phyloP scores from a whole-genome alignment of 768 basidiomycete species.

The Mycena vitilis region DNA sequence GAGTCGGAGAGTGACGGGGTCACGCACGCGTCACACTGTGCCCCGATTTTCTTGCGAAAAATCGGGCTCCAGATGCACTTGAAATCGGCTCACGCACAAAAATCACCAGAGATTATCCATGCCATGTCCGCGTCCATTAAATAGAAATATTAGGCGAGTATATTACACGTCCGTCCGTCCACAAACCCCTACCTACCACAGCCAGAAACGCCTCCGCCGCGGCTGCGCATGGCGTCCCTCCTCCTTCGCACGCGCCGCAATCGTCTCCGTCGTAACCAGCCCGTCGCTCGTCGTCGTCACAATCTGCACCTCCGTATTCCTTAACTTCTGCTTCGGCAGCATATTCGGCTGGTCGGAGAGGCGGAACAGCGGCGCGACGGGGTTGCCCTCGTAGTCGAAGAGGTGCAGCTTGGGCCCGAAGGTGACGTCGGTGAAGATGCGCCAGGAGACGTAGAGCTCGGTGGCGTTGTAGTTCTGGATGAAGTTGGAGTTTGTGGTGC shows the following conservation, averaged over 20 bases:
- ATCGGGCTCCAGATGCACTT: no score
- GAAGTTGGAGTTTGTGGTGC: constrained; percentile 72
- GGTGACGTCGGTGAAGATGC: constrained; percentile 63
- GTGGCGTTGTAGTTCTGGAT: constrained; percentile 75
- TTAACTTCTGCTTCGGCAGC: constrained; percentile 68
- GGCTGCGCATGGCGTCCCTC: constrained; percentile 6
- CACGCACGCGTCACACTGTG: no score
- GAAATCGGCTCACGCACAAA: no score
- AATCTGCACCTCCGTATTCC: constrained; percentile 49
- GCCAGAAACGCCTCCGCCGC: constrained; percentile 15
- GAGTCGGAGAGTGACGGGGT: no score
- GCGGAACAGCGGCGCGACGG: constrained; percentile 63
- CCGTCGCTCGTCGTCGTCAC: constrained; percentile 35
- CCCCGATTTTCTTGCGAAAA: no score
- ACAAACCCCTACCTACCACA: constrained; percentile 11
- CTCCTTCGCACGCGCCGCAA: constrained; percentile 25
- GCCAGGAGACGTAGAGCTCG: constrained; percentile 63
- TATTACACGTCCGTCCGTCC: neutral
- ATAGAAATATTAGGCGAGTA: constrained; percentile 2
- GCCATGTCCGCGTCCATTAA: neutral
- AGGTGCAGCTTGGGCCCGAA: constrained; percentile 67
- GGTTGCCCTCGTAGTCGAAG: constrained; percentile 67
- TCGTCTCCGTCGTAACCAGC: constrained; percentile 29
- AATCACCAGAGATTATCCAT: no score
- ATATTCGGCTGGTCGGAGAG: constrained; percentile 69